Conservation (phyloP, 495 filamentous ascomycete species). For the Penicillium simplicissimum region DNA sequence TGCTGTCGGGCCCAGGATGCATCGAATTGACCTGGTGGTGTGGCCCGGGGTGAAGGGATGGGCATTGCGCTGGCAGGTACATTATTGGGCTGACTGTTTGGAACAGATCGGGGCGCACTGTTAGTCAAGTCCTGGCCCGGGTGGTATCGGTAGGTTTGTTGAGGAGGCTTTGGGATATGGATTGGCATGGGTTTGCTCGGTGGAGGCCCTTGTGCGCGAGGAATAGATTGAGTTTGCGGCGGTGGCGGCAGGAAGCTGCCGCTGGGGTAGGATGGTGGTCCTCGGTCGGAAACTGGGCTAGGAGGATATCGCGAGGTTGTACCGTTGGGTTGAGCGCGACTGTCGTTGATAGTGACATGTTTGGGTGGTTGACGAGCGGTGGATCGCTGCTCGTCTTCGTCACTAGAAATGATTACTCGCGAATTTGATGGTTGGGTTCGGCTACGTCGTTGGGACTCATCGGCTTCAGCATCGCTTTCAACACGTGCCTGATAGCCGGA, state of each 20-base stretch:
- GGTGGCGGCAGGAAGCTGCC: conserved; percentile 21
- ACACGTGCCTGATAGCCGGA: conserved; percentile 41
- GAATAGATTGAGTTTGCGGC: conserved; percentile 15
- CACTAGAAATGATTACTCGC: conserved; percentile 16
- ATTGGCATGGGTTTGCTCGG: conserved; percentile 2
- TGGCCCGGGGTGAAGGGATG: conserved; percentile 16
- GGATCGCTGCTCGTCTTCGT: conserved; percentile 28
- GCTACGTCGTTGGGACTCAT: conserved; percentile 13
- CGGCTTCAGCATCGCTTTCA: conserved; percentile 41
- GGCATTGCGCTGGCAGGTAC: conserved; percentile 11
- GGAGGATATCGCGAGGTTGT: conserved; percentile 20
- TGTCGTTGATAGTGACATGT: conserved; percentile 11
- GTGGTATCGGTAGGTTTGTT: conserved; percentile 14
- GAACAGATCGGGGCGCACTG: conserved; percentile 21
- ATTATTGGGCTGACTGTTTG: conserved; percentile 12
- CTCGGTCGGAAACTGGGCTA: conserved; percentile 1
- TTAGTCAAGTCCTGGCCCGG: conserved; percentile 9
- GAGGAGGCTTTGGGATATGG: conserved; percentile 11
- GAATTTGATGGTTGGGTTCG: background rate
- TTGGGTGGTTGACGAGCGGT: conserved; percentile 17
- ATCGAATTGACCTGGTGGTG: conserved; percentile 23
- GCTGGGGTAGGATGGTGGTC: conserved; percentile 16
- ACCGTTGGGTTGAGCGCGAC: conserved; percentile 9
- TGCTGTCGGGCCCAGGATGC: conserved; percentile 12
- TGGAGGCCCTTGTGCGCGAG: conserved; percentile 13